Evolutionary conservation across 2,329 filamentous ascomycete species (phyloP).

Genomic region (Cladosporium sp.): DNA sequence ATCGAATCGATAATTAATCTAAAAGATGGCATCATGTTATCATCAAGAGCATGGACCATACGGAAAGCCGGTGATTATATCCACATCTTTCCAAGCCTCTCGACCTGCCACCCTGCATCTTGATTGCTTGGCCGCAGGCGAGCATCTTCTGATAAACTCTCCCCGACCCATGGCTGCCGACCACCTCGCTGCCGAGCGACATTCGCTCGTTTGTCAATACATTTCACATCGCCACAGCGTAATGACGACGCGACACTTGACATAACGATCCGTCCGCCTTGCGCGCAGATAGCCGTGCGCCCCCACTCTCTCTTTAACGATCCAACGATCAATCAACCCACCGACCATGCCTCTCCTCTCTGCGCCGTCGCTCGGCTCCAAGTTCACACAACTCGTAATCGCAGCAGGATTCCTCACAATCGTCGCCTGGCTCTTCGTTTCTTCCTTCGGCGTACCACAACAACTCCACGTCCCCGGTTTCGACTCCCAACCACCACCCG

Average conservation of each 20-base stretch:
- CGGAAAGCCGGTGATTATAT: not conserved
- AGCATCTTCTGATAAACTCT: not conserved
- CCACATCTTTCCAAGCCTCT: conserved; percentile 1
- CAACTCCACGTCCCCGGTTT: conserved; percentile 26
- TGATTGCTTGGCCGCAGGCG: not conserved
- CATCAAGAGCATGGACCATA: not conserved
- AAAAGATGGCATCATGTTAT: not conserved
- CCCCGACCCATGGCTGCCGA: not conserved
- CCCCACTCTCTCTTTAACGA: not conserved
- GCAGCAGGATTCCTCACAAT: conserved; percentile 30
- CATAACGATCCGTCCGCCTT: not conserved
- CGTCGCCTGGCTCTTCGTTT: conserved; percentile 30
- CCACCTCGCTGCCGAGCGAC: not conserved
- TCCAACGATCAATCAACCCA: not conserved
- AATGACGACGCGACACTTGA: not conserved
- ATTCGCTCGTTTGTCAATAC: not conserved
- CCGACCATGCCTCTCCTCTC: conserved; percentile 26
- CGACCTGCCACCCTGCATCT: conserved; percentile 7
- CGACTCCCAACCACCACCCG: not conserved
- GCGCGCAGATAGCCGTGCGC: not conserved
- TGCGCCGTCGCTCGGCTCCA: conserved; percentile 35
- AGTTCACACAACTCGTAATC: conserved; percentile 35
- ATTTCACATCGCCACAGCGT: not conserved
- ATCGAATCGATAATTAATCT: not conserved
- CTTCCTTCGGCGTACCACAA: conserved; percentile 26